Base-by-base conservation (phyloP, 805 yeast species). In the Metschnikowia matae region DNA sequence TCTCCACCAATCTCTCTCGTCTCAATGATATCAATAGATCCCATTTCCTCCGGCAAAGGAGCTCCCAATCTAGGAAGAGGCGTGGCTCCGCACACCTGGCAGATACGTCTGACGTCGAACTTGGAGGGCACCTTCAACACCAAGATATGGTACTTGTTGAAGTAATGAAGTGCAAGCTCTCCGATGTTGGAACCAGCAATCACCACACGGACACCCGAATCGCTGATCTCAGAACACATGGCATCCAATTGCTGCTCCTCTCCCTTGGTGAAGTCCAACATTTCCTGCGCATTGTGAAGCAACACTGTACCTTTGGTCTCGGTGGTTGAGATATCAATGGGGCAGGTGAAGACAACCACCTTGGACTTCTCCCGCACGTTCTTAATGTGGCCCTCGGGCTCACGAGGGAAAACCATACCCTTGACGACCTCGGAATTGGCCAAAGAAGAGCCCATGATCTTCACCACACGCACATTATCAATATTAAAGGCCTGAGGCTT, bases 321-420 rank as follows among this genome's bases (percentile, higher is more conserved):
- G n/a, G 99, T 91, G 53, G 90, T 85, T 13, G 97, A 85, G 53
- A 89, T 89, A 70, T 94, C 99, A 49, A 94, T 82, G 26, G 98
- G 97, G 68, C 96, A 85, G 7, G 96, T 89, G 74, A 78, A 94
- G 2, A 90, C 91, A 8, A 88, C 99, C 42, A 94, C 98, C 67
- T 89, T 90, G 15, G 95, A 82, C 59, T 78, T 82, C 18, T 50
- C 42, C 8, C 61, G 66, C 50, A 86, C 73, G 54, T 83, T 79
- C 65, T 89, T 89, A 45, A 91, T 70, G 58, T 82, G 84, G 14
- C 97, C 95, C 68, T 92, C 98, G n/a, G 98, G 97, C 68, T 90
- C 96, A 62, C 95, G 82, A 58, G 96, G 96, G 79, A 94, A 92
- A 36, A 94, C 97, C 99, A 94, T 94, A 59, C 99, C 99, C 70